Base-by-base conservation (phyloP, 2,329 filamentous ascomycete species). In the Raffaelea ambrosiae region DNA sequence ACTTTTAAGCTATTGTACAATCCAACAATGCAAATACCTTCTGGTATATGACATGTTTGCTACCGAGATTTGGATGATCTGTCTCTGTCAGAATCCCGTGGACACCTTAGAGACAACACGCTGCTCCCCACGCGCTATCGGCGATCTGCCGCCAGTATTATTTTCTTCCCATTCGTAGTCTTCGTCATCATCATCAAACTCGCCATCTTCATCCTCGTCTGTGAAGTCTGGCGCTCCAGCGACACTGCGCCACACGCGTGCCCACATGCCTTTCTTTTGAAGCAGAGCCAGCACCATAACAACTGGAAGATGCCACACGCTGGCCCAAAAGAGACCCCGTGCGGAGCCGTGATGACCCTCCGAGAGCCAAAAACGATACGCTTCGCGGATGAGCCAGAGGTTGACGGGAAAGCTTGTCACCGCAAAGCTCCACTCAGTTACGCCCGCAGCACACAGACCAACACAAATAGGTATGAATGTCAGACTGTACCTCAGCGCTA, bases 191-290 rank as follows among this genome's bases (percentile, higher is more conserved):
- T 79, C 74, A 49, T 83, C 79, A 18, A 69, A 66, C 4, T 73
- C 70, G 5, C 51, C 65, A 2, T 73, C 70, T 4, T 52, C 65
- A 2, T 69, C 70, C 11, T 76, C 72, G 2, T 76, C 73, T 2
- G 79, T 78, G 19, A 77, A 72, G 2, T 76, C 72, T 1, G 72
- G 70, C 47, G 71, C 66, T 0, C 84, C 85, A 48, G 79, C 71
- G 0, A 86, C 67, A 48, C 79, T 78, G 48, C 73, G 77, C 81
- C 85, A 91, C n/a, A 91, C 79, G 16, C 89, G 76, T 54, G 81
- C 77, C 88, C 88, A 93, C 66, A 95, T 76, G 0, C 90, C 91
- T 69, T 89, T 95, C 76, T 98, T 98, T 66, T 95, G 88, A 48
- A 86, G 78, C 65, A 97, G 83, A 3, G 89, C 91, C 51, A 96